Evolutionary conservation across 352 stramenopile species (phyloP).

Genomic region (Phytophthora pistaciae): DNA sequence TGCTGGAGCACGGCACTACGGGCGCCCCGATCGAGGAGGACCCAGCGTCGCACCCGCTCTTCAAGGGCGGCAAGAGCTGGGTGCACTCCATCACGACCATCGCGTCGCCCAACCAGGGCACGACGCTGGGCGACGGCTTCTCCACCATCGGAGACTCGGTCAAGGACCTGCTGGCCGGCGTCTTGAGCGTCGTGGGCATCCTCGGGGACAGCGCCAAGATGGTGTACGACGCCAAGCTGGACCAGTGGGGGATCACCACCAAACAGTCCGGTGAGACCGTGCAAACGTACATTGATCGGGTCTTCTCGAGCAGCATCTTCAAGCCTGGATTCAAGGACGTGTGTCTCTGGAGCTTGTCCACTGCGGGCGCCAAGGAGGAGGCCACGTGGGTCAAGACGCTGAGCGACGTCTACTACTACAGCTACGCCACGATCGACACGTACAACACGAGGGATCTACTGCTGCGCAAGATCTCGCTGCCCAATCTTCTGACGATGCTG

Average conservation of each 20-base stretch:
- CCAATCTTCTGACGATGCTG: slow-evolving; percentile 61
- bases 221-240: slow-evolving; percentile 61
- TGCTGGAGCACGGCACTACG: slow-evolving; percentile 56
- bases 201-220: slow-evolving; percentile 33
- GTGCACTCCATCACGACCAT: slow-evolving; percentile 78
- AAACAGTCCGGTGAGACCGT: slow-evolving; percentile 42
- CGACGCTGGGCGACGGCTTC: slow-evolving; percentile 57
- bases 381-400: slow-evolving; percentile 62
- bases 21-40: slow-evolving; percentile 46
- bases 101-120: slow-evolving; percentile 68
- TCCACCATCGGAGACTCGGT: slow-evolving; percentile 47
- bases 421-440: slow-evolving; percentile 56
- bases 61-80: slow-evolving; percentile 66
- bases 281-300: slow-evolving; percentile 45
- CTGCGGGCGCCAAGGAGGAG: slow-evolving; percentile 54
- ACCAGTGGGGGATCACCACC: slow-evolving; percentile 51
- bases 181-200: slow-evolving; percentile 39
- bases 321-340: slow-evolving; percentile 51
- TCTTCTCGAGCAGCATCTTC: slow-evolving; percentile 54
- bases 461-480: slow-evolving; percentile 49
- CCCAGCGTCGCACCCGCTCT: slow-evolving; percentile 48
- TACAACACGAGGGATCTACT: slow-evolving; percentile 40
- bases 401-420: slow-evolving; percentile 68
- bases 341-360: slow-evolving; percentile 58
- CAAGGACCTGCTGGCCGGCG: slow-evolving; percentile 37